Evolutionary conservation across 345 rosid genomes (phyloP).

Genomic region (Diplotaxis tenuifolia): DNA sequence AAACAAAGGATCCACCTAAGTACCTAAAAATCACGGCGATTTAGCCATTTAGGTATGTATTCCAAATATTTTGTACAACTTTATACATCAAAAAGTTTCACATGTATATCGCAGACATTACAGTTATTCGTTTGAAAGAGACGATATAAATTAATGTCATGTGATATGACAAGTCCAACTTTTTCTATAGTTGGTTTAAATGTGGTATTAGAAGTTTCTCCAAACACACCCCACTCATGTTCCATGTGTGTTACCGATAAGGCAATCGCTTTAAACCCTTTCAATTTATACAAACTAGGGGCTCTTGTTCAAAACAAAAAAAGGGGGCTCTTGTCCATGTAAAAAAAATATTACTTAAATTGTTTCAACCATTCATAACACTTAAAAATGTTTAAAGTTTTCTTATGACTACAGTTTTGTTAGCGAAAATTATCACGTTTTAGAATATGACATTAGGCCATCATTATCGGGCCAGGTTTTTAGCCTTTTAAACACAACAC

Average conservation of each 20-base stretch:
- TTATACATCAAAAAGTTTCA: constrained; percentile 7
- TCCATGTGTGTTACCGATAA: background rate
- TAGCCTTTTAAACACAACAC: no score
- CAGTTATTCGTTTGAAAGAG: background rate
- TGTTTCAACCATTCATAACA: background rate
- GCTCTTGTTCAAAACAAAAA: no score
- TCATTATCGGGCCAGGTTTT: no score
- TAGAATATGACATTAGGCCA: background rate
- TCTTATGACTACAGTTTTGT: background rate
- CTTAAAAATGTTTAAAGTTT: background rate
- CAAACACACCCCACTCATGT: background rate
- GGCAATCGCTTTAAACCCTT: background rate
- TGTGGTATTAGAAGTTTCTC: background rate
- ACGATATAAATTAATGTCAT: background rate
- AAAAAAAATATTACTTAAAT: background rate
- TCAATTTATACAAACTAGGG: background rate
- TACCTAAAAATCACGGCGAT: constrained; percentile 10
- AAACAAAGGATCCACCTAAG: constrained; percentile 9
- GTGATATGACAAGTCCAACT: constrained; percentile 3
- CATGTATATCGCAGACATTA: background rate
- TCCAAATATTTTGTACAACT: constrained; percentile 7
- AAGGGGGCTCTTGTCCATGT: background rate
- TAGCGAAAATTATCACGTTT: background rate
- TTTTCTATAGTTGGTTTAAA: background rate
- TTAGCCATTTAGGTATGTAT: background rate